Conservation (phyloP, 2,329 filamentous ascomycete species). For the Aspergillus sp. region DNA sequence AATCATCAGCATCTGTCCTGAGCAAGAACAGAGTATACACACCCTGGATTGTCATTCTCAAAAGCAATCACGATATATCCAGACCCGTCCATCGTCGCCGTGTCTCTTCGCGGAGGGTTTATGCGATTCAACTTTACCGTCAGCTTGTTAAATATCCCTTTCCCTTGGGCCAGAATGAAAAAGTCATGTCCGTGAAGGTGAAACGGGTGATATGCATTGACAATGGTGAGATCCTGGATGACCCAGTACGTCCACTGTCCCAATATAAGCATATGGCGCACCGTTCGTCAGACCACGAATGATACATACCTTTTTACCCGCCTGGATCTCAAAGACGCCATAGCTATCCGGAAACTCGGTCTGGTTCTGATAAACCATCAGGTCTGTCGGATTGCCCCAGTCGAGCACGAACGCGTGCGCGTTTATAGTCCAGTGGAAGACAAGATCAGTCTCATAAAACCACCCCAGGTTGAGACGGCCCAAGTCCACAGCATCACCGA, state of each 20-base stretch:
- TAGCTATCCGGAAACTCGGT: slow-evolving; percentile 1
- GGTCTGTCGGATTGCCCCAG: slow-evolving; percentile 6
- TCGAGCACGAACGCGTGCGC: slow-evolving; percentile 2
- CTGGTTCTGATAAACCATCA: slow-evolving; percentile 3
- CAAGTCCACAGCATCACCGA: not conserved
- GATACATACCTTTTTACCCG: not conserved
- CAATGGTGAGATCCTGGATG: slow-evolving; percentile 8
- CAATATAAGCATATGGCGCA: not conserved
- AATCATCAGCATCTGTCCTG: not conserved
- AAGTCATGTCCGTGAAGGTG: slow-evolving; percentile 51
- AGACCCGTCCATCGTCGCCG: slow-evolving; percentile 10
- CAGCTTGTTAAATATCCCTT: slow-evolving; percentile 24
- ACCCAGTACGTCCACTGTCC: slow-evolving; percentile 16
- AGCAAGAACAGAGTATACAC: not conserved
- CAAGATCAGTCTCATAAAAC: slow-evolving; percentile 7
- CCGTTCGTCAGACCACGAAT: not conserved
- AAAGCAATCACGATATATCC: slow-evolving; percentile 12
- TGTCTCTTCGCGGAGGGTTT: slow-evolving; percentile 12
- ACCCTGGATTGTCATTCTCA: slow-evolving; percentile 10
- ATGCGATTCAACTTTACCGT: slow-evolving; percentile 4
- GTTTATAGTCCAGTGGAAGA: slow-evolving; percentile 8
- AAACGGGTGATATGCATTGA: slow-evolving; percentile 36
- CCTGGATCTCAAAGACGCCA: not conserved
- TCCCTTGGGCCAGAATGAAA: slow-evolving; percentile 43
- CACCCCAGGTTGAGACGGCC: slow-evolving; percentile 15